Evolutionary conservation across 352 stramenopile species (phyloP).

Genomic region (Phytopythium ostracodes): DNA sequence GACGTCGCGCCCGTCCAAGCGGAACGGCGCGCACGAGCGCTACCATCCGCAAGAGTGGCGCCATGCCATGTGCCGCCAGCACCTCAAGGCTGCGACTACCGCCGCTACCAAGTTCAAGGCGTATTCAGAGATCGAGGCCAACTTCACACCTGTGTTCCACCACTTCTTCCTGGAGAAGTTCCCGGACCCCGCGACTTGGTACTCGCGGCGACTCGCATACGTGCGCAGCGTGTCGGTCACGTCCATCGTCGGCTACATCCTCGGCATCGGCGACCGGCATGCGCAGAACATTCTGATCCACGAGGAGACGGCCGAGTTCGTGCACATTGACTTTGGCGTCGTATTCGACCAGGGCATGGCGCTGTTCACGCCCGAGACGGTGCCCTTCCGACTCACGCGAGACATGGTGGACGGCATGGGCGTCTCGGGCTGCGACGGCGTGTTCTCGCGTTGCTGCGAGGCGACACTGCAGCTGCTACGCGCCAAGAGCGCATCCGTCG

Average conservation of each 20-base stretch:
- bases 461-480: constrained; percentile 90
- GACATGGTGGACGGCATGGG: constrained; percentile 99
- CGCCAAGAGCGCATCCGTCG: constrained; percentile 91
- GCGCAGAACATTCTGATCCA: constrained; percentile 99
- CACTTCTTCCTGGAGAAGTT: constrained; percentile 99
- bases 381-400: constrained; percentile 98
- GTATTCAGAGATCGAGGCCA: constrained; percentile 90
- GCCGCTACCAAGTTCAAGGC: constrained; percentile 67
- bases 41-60: constrained; percentile 96
- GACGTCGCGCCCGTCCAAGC: constrained; percentile 41
- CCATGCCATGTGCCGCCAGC: constrained; percentile 67
- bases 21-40: constrained; percentile 84
- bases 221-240: constrained; percentile 95
- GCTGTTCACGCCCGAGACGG: constrained; percentile 94
- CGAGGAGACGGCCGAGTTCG: constrained; percentile 94
- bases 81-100: constrained; percentile 78
- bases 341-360: constrained; percentile 98
- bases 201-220: constrained; percentile 91
- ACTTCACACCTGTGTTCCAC: constrained; percentile 97
- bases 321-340: constrained; percentile 99
- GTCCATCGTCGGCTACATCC: constrained; percentile 95
- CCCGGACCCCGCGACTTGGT: constrained; percentile 92
- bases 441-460: constrained; percentile 95
- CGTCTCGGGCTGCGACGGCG: constrained; percentile 92
- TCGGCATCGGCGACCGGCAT: constrained; percentile 99